Base-by-base conservation (phyloP, 1,139 yeast species). In the Pichia sp. region DNA sequence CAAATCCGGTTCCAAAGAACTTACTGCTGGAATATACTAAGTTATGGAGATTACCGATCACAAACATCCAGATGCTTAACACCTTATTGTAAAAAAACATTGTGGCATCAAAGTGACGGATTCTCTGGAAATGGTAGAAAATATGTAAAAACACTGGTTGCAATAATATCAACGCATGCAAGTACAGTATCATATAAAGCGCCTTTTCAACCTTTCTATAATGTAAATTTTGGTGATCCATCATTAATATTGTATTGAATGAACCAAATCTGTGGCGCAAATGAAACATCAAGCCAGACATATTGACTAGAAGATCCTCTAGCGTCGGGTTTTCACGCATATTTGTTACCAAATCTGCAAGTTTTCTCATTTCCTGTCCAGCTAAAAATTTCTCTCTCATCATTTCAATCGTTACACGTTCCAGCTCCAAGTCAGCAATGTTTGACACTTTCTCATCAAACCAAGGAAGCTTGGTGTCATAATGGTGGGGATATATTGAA, bases 401-500 rank as follows among this genome's bases (percentile, higher is more conserved):
- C 8, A 52, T 52, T 9, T 61, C 61, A 17, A 68, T 59, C 1
- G 62, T 60, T 16, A 53, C 56, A 42, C 58, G 55, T 49, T 69
- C 72, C 10, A 68, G 38, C 10, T 49, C 58, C 12, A 57, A 40
- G 54, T 68, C 64, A 1, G 30, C 2, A 29, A 49, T 53, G 53
- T 67, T 68, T 6, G 68, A 58, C 7, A 48, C 31, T 2, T 49
- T 57, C 12, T 50, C 47, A 29, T 58, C 57, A n/a, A 63, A 61
- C 4, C 50, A 57, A 0, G 82, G 80, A 1, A 72, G 52, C 56
- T 69, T 60, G 0, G 80, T 74, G 58, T 77, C 79, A 61, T 61
- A 74, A 50, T 67, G 67, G 31, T 68, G 70, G 0, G 65, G 65
- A 55, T 67, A 64, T 8, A 75, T 69, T 30, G 70, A 58, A 16